A percentile compares a stretch with the other conserved stretches of the same genome.
Evolutionary conservation across 768 basidiomycete species (phyloP).

Genomic region (Suillus hirtellus): DNA sequence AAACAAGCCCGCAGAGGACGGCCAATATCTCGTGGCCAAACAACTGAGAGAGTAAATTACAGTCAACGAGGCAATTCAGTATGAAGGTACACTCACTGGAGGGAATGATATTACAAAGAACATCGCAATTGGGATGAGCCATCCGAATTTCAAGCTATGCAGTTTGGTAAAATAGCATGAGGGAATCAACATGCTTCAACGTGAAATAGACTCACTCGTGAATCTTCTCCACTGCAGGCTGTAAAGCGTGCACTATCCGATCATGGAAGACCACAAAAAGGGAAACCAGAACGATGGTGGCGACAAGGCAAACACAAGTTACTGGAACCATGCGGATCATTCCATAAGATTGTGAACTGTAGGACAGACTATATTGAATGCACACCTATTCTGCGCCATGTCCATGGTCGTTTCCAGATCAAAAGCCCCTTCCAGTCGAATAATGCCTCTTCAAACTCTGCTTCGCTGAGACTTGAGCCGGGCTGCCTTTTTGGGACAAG

Average conservation of each 20-base stretch:
- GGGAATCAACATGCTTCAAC: slow-evolving; percentile 4
- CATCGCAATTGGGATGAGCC: slow-evolving; percentile 70
- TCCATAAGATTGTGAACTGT: background rate
- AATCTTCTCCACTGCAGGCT: slow-evolving; percentile 42
- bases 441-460: background rate
- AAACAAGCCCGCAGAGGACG: slow-evolving; percentile 78
- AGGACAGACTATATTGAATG: background rate
- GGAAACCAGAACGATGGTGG: slow-evolving; percentile 49
- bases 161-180: slow-evolving; percentile 4
- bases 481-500: background rate
- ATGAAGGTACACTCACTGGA: slow-evolving; percentile 42
- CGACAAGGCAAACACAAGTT: slow-evolving; percentile 47
- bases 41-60: slow-evolving; percentile 41
- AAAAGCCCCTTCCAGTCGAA: background rate
- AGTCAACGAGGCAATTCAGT: slow-evolving; percentile 2
- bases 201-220: slow-evolving; percentile 22
- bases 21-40: slow-evolving; percentile 89
- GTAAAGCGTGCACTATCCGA: slow-evolving; percentile 46
- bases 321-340: slow-evolving; percentile 10
- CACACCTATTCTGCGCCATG: background rate
- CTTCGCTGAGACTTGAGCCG: background rate
- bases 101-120: slow-evolving; percentile 81
- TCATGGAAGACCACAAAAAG: slow-evolving; percentile 59
- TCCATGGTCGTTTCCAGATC: background rate
- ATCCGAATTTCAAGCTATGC: slow-evolving; percentile 52